Conservation (phyloP, 2,329 filamentous ascomycete species). For the Colletotrichum sp. region DNA sequence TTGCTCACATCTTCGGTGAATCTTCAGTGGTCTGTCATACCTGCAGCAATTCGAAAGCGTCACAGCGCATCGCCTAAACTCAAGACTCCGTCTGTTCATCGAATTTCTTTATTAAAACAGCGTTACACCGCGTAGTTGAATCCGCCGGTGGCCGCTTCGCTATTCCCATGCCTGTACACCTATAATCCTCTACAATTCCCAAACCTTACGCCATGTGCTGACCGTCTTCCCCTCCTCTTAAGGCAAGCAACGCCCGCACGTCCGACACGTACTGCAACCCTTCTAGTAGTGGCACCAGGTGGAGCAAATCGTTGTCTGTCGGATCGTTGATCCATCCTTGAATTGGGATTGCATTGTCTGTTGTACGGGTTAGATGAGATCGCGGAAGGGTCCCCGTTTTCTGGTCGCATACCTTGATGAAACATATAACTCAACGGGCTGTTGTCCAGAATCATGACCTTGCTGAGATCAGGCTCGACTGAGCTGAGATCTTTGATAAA, state of each 20-base stretch:
- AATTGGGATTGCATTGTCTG: conserved; percentile 98
- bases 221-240: conserved; percentile 84
- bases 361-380: not conserved
- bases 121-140: conserved; percentile 10
- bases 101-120: conserved; percentile 19
- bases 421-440: conserved; percentile 98
- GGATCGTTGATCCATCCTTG: conserved; percentile 99
- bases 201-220: conserved; percentile 55
- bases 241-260: conserved; percentile 85
- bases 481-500: conserved; percentile 98
- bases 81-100: not conserved
- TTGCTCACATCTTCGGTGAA: not conserved
- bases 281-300: conserved; percentile 90
- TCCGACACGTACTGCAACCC: conserved; percentile 96
- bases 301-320: conserved; percentile 92
- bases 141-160: conserved; percentile 8
- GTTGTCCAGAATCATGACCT: conserved; percentile 99
- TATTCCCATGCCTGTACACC: conserved; percentile 17
- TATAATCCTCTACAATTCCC: conserved; percentile 1
- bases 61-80: not conserved
- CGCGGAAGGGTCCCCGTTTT: not conserved
- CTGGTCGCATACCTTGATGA: conserved; percentile 77
- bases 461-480: conserved; percentile 95
- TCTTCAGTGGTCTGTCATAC: too few relatives aligned
- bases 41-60: too few relatives aligned